These are phyloP conservation scores for Phytophthora sojae DNA, from an alignment of 352 stramenopile genomes.

Conservation along the genomic window DNA sequence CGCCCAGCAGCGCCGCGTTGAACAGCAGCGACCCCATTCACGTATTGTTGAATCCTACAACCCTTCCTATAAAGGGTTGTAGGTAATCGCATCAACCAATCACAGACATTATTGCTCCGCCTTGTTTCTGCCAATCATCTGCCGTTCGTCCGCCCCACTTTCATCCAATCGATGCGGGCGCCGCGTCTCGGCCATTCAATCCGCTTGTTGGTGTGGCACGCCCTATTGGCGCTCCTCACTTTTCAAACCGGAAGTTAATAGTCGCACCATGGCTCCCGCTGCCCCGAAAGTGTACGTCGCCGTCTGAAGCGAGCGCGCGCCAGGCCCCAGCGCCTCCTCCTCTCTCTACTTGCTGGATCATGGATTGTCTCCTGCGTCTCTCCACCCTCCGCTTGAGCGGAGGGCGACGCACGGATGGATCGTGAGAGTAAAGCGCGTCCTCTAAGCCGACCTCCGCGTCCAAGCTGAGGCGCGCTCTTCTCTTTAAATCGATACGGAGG, in stretches of 20 bases:
- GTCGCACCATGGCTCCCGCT: slow-evolving; percentile 78
- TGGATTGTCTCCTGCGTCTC: slow-evolving; percentile 63
- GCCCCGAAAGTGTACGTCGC: slow-evolving; percentile 85
- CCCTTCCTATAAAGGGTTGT: background rate
- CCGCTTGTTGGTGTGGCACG: background rate
- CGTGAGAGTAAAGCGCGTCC: slow-evolving; percentile 82
- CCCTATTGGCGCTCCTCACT: slow-evolving; percentile 47
- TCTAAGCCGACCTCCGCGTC: background rate
- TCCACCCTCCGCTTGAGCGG: background rate
- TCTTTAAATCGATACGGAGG: slow-evolving; percentile 88
- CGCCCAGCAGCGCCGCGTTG: slow-evolving; percentile 65
- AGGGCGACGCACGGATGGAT: slow-evolving; percentile 67
- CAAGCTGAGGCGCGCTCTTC: slow-evolving; percentile 47
- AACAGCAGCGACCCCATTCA: slow-evolving; percentile 64
- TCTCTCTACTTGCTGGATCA: slow-evolving; percentile 33
- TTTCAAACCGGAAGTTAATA: slow-evolving; percentile 91
- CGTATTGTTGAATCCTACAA: background rate
- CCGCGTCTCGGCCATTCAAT: slow-evolving; percentile 49
- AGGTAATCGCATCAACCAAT: slow-evolving; percentile 8
- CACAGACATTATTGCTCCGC: background rate
- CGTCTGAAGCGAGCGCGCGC: slow-evolving; percentile 13
- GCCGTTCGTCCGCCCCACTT: slow-evolving; percentile 12
- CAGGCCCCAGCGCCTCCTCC: background rate
- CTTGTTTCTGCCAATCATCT: slow-evolving; percentile 15
- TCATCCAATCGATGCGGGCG: slow-evolving; percentile 38